Evolutionary conservation across 768 basidiomycete species (phyloP).

Genomic region (Stropharia rugosoannulata): DNA sequence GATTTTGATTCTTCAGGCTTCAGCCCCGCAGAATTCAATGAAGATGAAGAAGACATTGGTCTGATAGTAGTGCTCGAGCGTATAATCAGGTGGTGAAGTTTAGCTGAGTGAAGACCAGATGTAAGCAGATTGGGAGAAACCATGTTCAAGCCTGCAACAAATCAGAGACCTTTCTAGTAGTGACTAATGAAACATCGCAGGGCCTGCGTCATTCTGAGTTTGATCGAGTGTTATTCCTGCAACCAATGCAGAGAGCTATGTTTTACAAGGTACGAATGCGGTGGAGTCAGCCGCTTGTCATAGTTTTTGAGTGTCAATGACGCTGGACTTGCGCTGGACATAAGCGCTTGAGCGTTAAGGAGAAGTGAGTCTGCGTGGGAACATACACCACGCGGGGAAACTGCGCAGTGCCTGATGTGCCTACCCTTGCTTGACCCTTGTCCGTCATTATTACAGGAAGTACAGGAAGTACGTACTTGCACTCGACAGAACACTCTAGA

Average conservation of each 20-base stretch:
- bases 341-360: no score
- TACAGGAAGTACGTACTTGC: background rate
- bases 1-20: constrained; percentile 34
- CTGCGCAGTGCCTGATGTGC: background rate
- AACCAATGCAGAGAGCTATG: no score
- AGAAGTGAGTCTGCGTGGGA: background rate
- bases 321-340: no score
- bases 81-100: background rate
- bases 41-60: constrained; percentile 19
- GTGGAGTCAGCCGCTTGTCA: no score
- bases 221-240: no score
- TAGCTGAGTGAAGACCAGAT: background rate
- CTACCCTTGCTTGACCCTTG: background rate
- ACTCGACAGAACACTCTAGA: background rate
- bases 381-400: background rate
- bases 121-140: no score
- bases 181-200: no score
- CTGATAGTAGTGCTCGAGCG: background rate
- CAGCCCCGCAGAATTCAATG: constrained; percentile 38
- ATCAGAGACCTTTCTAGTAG: no score
- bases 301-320: no score
- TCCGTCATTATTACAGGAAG: background rate
- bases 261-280: no score
- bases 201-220: no score
- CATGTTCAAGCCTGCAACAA: no score